Percentiles rank a stretch among this genome's conserved stretches.
phyloP scores from a whole-genome alignment of 768 basidiomycete genomes.

The Termitomyces sp. region DNA sequence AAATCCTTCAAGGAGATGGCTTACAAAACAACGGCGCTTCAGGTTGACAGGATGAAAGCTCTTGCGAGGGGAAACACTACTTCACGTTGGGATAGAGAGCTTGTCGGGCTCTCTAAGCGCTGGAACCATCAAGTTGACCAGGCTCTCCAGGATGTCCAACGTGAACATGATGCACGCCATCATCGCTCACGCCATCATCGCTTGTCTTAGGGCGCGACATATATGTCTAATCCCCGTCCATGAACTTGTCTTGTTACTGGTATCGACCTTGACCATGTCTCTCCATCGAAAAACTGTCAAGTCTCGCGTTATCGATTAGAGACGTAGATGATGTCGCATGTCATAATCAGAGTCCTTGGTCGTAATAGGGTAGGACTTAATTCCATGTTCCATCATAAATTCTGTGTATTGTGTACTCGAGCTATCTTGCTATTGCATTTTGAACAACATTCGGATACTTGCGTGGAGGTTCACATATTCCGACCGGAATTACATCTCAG shows the following conservation, averaged over 20 bases:
- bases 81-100: not conserved
- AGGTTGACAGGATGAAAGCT: conserved; percentile 2
- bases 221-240: not conserved
- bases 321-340: not conserved
- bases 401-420: not conserved
- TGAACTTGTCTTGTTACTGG: not conserved
- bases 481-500: not conserved
- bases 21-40: not conserved
- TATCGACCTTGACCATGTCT: not conserved
- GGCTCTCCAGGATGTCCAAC: not conserved
- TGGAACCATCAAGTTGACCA: conserved; percentile 6
- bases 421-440: not conserved
- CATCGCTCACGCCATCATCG: not conserved
- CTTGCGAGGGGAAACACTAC: not conserved
- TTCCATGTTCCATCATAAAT: not conserved
- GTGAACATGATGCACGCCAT: not conserved
- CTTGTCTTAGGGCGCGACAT: not conserved
- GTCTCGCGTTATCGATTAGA: not conserved
- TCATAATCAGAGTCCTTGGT: not conserved
- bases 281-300: not conserved
- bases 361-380: not conserved
- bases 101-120: not conserved
- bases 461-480: not conserved
- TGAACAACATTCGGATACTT: not conserved
- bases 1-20: conserved; percentile 2